These are phyloP conservation scores for Thraustochytrium sp. DNA, from an alignment of 352 stramenopile genomes.

Conservation along the genomic window DNA sequence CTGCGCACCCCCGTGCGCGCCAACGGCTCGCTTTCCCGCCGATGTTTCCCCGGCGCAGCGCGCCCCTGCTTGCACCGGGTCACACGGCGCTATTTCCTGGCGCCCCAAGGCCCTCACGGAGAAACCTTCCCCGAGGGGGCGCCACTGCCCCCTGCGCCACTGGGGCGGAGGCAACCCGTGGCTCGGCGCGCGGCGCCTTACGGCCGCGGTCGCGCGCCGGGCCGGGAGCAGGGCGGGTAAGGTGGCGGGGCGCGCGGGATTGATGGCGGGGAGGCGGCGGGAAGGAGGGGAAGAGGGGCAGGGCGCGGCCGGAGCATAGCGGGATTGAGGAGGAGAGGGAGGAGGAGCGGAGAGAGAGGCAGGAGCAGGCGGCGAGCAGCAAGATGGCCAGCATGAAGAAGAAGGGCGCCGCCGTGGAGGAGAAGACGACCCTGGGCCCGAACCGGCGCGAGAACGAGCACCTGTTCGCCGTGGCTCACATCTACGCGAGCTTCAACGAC, in stretches of 20 bases:
- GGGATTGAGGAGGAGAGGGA: neutral
- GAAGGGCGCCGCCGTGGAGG: conserved; percentile 65
- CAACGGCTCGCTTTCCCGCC: too few relatives aligned
- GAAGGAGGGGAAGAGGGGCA: neutral
- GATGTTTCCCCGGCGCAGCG: too few relatives aligned
- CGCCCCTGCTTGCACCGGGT: too few relatives aligned
- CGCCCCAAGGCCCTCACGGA: too few relatives aligned
- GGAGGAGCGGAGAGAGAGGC: neutral
- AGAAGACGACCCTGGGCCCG: conserved; percentile 81
- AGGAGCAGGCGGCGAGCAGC: neutral
- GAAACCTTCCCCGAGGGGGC: neutral
- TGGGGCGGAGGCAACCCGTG: neutral
- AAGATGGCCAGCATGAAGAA: conserved; percentile 47
- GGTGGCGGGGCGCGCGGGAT: neutral
- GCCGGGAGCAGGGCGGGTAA: neutral
- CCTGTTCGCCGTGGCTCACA: conserved; percentile 98
- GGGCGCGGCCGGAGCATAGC: neutral
- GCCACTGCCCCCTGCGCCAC: neutral
- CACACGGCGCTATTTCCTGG: too few relatives aligned
- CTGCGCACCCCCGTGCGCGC: too few relatives aligned
- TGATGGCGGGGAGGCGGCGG: neutral
- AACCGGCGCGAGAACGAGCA: conserved; percentile 93
- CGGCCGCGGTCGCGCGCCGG: neutral
- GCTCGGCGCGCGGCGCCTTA: neutral
- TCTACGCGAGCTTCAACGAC: conserved; percentile 99